Percentiles rank a stretch among this genome's conserved stretches.
Conservation (phyloP, 352 stramenopile genomes). For the Pythium utonaiense region DNA sequence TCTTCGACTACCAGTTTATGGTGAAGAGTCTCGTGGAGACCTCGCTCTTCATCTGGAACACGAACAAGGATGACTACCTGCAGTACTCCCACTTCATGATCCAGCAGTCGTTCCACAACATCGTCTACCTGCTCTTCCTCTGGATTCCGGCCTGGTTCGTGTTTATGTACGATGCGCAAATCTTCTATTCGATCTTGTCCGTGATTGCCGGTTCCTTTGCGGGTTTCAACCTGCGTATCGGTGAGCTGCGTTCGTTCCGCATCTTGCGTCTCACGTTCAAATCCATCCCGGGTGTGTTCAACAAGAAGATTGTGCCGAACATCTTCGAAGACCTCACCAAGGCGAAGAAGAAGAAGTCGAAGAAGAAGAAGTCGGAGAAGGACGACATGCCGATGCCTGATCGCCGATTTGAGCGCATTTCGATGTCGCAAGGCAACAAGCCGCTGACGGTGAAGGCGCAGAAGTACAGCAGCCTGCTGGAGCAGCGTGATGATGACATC, state of each 20-base stretch:
- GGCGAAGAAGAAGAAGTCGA: constrained; percentile 63
- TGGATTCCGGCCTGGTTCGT: constrained; percentile 83
- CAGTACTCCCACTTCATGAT: constrained; percentile 84
- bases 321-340: constrained; percentile 64
- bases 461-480: constrained; percentile 76
- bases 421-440: constrained; percentile 77
- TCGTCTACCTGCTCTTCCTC: constrained; percentile 79
- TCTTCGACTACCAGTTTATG: constrained; percentile 87
- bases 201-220: constrained; percentile 79
- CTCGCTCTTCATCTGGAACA: constrained; percentile 84
- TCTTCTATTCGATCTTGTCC: constrained; percentile 80
- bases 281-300: constrained; percentile 84
- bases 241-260: constrained; percentile 81
- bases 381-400: constrained; percentile 61
- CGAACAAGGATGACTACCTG: constrained; percentile 63
- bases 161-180: constrained; percentile 86
- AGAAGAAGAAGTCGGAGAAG: constrained; percentile 59
- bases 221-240: constrained; percentile 83
- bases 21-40: constrained; percentile 83
- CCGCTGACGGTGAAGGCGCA: constrained; percentile 80
- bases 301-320: constrained; percentile 87
- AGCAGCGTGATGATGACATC: constrained; percentile 36
- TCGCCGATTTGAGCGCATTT: constrained; percentile 77
- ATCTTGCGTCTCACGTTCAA: constrained; percentile 82
- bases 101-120: constrained; percentile 81